Percentiles rank a stretch among this genome's conserved stretches.
These are phyloP conservation scores for Lentinus brumalis DNA, from an alignment of 768 basidiomycete species.

Conservation along the genomic window DNA sequence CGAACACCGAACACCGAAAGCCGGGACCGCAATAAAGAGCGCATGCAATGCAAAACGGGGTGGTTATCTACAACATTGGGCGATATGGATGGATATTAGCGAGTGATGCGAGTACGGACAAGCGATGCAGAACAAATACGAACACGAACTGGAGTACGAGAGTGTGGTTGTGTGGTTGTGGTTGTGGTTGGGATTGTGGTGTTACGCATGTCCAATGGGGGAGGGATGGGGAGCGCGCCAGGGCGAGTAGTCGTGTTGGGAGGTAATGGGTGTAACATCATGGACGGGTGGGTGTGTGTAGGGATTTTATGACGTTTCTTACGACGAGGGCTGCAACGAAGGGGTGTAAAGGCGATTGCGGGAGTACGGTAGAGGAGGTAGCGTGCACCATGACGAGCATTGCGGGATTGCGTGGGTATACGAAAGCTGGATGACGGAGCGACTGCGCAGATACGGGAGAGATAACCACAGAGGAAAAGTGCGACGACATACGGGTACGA, in stretches of 20 bases:
- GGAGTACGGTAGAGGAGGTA: constrained; percentile 10
- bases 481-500: neutral
- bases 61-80: neutral
- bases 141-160: neutral
- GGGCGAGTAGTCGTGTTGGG: neutral
- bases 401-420: constrained; percentile 24
- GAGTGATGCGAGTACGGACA: neutral
- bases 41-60: neutral
- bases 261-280: neutral
- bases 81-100: neutral
- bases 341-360: neutral
- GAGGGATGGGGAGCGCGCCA: neutral
- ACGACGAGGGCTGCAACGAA: neutral
- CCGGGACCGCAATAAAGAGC: constrained; percentile 9
- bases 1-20: neutral
- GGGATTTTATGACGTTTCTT: neutral
- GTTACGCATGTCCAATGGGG: neutral
- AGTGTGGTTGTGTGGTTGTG: neutral
- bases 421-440: constrained; percentile 16
- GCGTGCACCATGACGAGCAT: constrained; percentile 18
- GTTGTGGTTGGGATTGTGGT: no score
- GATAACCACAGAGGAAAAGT: constrained; percentile 2
- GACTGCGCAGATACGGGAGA: constrained; percentile 14
- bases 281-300: constrained; percentile 5
- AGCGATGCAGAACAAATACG: neutral